Evolutionary conservation across 1,139 yeast species (phyloP), one percentile per base, ranked within the genome.

Genomic region (Kodamaea ohmeri): DNA sequence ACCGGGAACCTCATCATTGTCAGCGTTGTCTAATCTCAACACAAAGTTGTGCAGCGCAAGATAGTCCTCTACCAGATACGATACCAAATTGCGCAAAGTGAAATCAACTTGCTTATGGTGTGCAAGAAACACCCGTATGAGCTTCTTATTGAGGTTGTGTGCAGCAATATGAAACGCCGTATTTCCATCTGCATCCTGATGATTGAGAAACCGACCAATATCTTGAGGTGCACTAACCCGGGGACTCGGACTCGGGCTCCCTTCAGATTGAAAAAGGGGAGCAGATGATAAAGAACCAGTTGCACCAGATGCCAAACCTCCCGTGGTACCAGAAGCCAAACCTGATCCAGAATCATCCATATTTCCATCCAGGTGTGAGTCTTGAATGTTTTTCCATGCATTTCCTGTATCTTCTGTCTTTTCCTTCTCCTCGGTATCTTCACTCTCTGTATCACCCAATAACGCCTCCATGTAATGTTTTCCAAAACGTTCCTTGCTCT

Each of bases 111-210:
- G 74, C 11, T 90, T 92, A 47, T 83, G 86, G 58, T 85, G 83
- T 28, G 78, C 74, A 12, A 88, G 63, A 37, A 92, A 68, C 1
- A 84, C 80, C 46, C 83, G 80, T 50, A 86, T 83, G 46, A 92
- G 80, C 52, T 80, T 80, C 48, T 81, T 78, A 39, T 92, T 87
- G 32, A 83, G 76, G 52, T 83, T 78, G 40, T 79, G 76, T 1
- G 95, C 85, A 20, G 92, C 83, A 32, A 90, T 73, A 52, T 90
- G 96, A 40, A 89, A 67, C 0, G 96, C 95, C 0, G 96, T 86
- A 55, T 90, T 88, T 0, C 97, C 97, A 48, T 83, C 80, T 20
- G 67, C 61, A 57, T 92, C 97, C 50, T 84, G 94, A 39, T 80
- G 78, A 56, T 89, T 85, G 15, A 25, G 28, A 17, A 25, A 13